Evolutionary conservation across 75 land plant species (phyloP).

Genomic region (Pinus albicaulis): DNA sequence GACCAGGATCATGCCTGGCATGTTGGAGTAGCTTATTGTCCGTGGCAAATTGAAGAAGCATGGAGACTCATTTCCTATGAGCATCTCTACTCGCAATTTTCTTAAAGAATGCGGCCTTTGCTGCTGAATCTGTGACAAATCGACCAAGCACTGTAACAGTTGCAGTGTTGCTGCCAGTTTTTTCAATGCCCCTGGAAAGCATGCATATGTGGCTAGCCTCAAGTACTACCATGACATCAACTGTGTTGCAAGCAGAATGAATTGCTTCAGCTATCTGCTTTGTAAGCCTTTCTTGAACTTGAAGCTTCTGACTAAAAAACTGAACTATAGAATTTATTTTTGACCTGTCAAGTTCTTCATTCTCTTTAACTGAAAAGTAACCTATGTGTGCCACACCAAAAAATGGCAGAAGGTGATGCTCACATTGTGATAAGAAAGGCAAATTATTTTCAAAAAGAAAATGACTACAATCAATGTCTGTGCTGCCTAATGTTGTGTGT

Average conservation of each 20-base stretch:
- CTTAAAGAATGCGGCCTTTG: constrained; percentile 49
- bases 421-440: constrained; percentile 85
- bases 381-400: constrained; percentile 86
- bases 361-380: constrained; percentile 24
- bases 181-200: constrained; percentile 87
- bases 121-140: constrained; percentile 57
- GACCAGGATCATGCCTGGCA: no score
- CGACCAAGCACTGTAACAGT: constrained; percentile 75
- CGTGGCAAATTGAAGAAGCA: no score
- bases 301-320: constrained; percentile 69
- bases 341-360: constrained; percentile 28
- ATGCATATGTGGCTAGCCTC: constrained; percentile 94
- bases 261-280: constrained; percentile 90
- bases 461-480: constrained; percentile 1
- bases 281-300: constrained; percentile 94
- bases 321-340: constrained; percentile 60
- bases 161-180: constrained; percentile 78
- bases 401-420: constrained; percentile 94
- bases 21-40: no score
- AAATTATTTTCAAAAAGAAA: constrained; percentile 51
- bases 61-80: no score
- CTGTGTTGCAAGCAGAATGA: constrained; percentile 24
- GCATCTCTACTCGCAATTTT: constrained; percentile 5
- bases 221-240: constrained; percentile 79
- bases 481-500: constrained; percentile 3